Base-by-base conservation (phyloP, 192 early-diverging fungal genomes). In the Geranomyces variabilis region DNA sequence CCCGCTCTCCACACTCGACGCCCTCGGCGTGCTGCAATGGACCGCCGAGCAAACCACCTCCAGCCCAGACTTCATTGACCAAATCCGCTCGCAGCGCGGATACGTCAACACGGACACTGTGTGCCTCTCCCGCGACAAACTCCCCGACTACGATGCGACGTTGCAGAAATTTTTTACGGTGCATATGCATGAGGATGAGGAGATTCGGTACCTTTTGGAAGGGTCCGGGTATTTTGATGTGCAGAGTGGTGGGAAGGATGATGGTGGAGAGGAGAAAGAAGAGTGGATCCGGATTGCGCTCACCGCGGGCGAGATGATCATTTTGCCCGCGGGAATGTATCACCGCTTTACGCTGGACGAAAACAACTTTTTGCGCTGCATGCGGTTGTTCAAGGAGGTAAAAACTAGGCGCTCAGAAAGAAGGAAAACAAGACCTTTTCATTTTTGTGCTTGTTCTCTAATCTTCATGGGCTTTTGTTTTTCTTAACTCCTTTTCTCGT, bases 161-260 rank as follows among this genome's bases (percentile, higher is more conserved):
- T 86, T 99, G 68, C 94, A 95, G 83, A 91, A 17, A 15, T 71
- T 71, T 33, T 71, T 71, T 33, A 48, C 31, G 1, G 69, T 87
- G 66, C 95, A 98, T 76, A 83, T 96, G 62, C 95, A 97, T 78
- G 94, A 95, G 65, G 96, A 96, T 69, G 97, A 99, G 83, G 95
- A 99, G 79, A 99, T 99, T 70, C 89, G 97, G 29, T 97, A 82
- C 74, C 89, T 96, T 60, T 63, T 93, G 44, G 94, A 91, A 36
- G 97, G 97, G 17, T 83, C 87, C 22, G 97, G 96, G n/a, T 99
- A 89, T 83, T 95, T 98, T 86, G 95, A 84, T 61, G 62, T 83
- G 26, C 79, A 84, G 30, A 66, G 63, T 30, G 63, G 63, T 0
- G 63, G 63, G 1, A 45, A 71, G n/a, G n/a, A n/a, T n/a, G n/a